phyloP scores from a whole-genome alignment of 83 land plant species.

The Thuja plicata region DNA sequence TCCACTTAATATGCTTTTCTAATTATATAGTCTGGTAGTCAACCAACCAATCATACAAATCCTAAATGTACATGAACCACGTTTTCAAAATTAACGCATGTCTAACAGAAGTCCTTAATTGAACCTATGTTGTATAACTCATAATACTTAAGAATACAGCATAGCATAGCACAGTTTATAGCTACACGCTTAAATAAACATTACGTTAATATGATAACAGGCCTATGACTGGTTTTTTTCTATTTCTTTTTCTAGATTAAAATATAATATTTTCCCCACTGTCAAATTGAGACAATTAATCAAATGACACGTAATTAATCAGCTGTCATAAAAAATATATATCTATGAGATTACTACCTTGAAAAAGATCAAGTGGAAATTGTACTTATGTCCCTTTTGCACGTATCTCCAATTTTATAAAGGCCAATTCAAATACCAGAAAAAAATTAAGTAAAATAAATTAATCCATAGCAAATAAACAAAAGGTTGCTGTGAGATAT shows the following conservation, averaged over 20 bases:
- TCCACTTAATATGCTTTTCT: neutral
- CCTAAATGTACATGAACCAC: neutral
- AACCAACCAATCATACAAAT: neutral
- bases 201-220: neutral
- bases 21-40: neutral
- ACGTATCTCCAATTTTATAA: neutral
- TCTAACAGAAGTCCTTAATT: neutral
- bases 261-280: neutral
- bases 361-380: neutral
- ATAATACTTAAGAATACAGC: neutral
- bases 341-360: neutral
- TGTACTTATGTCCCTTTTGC: neutral
- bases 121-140: neutral
- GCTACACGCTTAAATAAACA: neutral
- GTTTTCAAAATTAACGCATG: neutral
- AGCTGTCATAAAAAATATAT: neutral
- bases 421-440: neutral
- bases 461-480: neutral
- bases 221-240: neutral
- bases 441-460: neutral
- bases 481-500: neutral
- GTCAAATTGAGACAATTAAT: neutral
- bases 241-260: neutral
- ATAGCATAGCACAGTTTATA: neutral
- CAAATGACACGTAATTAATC: neutral